Conservation (phyloP, 2,329 filamentous ascomycete species). For the Fusarium sp. region DNA sequence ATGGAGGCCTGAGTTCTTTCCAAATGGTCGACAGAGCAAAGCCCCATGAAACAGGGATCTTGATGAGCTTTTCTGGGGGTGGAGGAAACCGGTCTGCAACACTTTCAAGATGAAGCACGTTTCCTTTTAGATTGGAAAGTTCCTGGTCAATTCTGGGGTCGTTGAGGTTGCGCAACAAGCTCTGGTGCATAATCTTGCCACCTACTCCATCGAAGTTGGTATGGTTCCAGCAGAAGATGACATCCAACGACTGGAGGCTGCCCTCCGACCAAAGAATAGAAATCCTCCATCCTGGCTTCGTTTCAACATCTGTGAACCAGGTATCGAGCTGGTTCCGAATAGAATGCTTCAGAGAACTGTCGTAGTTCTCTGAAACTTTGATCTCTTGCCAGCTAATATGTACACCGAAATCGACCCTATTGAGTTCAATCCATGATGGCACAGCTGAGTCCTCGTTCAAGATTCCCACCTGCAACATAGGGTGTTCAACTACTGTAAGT, state of each 20-base stretch:
- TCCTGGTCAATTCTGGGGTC: neutral
- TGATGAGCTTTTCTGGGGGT: conserved; percentile 37
- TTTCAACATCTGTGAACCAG: conserved; percentile 36
- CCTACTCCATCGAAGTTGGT: conserved; percentile 45
- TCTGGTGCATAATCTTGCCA: conserved; percentile 48
- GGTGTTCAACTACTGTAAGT: conserved; percentile 33
- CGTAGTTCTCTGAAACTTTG: neutral
- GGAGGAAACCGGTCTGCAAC: conserved; percentile 35
- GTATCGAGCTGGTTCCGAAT: conserved; percentile 29
- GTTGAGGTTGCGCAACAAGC: conserved; percentile 44
- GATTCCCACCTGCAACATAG: conserved; percentile 35
- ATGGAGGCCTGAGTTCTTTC: conserved; percentile 30
- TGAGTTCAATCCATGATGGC: conserved; percentile 32
- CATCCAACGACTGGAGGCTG: conserved; percentile 30
- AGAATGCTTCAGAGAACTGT: neutral
- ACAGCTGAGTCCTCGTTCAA: conserved; percentile 32
- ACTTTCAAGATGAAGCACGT: conserved; percentile 14
- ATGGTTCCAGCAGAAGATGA: conserved; percentile 46
- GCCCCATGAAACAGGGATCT: conserved; percentile 28
- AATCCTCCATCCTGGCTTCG: conserved; percentile 43
- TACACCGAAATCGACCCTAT: conserved; percentile 15
- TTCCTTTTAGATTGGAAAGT: neutral
- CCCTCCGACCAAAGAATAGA: conserved; percentile 28
- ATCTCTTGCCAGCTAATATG: conserved; percentile 32
- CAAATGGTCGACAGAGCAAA: conserved; percentile 35